These are phyloP conservation scores for Aschersonia sp. DNA, from an alignment of 2,329 filamentous ascomycete genomes.

Conservation along the genomic window DNA sequence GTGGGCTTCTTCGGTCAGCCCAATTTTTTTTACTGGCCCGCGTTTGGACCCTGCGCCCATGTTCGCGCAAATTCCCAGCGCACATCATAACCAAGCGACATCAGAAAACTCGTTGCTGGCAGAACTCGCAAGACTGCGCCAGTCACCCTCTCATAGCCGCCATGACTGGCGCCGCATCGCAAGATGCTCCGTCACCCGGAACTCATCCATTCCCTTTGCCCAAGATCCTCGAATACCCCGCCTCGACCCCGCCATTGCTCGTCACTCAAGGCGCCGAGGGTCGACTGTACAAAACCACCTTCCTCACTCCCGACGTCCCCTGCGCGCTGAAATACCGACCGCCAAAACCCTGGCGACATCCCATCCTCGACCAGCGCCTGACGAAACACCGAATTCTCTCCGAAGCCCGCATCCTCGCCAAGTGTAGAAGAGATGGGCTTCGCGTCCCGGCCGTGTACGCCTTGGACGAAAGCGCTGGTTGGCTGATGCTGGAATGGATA, in stretches of 20 bases:
- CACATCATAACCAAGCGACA: too few species aligned
- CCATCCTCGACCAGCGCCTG: constrained; percentile 71
- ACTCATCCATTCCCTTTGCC: constrained; percentile 37
- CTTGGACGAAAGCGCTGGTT: constrained; percentile 47
- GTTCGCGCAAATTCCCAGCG: too few species aligned
- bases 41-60: too few species aligned
- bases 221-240: constrained; percentile 46
- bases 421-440: constrained; percentile 66
- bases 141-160: constrained; percentile 1
- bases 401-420: constrained; percentile 73
- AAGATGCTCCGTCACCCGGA: neutral
- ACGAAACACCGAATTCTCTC: constrained; percentile 78
- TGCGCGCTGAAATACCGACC: constrained; percentile 86
- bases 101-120: too few species aligned
- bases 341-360: constrained; percentile 82
- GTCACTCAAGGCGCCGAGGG: constrained; percentile 93
- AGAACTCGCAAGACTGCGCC: too few species aligned
- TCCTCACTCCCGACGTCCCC: constrained; percentile 50
- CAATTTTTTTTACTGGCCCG: too few species aligned
- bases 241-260: constrained; percentile 46
- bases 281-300: constrained; percentile 77
- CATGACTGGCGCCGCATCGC: neutral
- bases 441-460: constrained; percentile 70
- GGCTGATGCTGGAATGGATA: constrained; percentile 78
- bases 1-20: too few species aligned